A percentile compares a stretch with the other conserved stretches of the same genome.
Conservation (phyloP, 1,284 basidiomycete genomes). For the Microbotryum saponariae region DNA sequence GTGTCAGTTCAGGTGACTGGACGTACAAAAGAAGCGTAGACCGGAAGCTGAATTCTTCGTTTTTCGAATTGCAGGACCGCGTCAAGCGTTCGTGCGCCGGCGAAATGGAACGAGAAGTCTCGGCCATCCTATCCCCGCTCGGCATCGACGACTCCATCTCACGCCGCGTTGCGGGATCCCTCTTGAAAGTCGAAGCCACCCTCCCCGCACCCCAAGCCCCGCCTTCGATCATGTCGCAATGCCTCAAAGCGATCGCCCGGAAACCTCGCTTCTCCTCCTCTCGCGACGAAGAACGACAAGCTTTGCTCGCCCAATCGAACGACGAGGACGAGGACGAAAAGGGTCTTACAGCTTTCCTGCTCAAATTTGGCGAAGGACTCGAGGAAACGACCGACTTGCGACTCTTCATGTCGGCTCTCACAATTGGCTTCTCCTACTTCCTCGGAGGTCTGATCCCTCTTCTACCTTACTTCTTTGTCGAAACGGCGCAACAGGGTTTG, state of each 20-base stretch:
- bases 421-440: slow-evolving; percentile 60
- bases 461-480: slow-evolving; percentile 81
- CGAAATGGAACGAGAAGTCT: slow-evolving; percentile 92
- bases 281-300: slow-evolving; percentile 14
- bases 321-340: slow-evolving; percentile 53
- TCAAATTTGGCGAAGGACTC: slow-evolving; percentile 85
- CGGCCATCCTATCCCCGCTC: slow-evolving; percentile 74
- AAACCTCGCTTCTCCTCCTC: slow-evolving; percentile 25
- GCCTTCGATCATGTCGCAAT: slow-evolving; percentile 25
- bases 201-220: slow-evolving; percentile 21
- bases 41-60: neutral
- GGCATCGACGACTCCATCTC: slow-evolving; percentile 79
- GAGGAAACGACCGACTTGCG: slow-evolving; percentile 70
- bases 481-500: slow-evolving; percentile 44
- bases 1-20: slow-evolving; percentile 6
- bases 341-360: slow-evolving; percentile 78
- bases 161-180: slow-evolving; percentile 64
- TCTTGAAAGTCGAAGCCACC: slow-evolving; percentile 44
- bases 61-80: slow-evolving; percentile 50
- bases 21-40: no score
- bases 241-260: slow-evolving; percentile 30
- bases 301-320: slow-evolving; percentile 12
- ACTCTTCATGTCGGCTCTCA: slow-evolving; percentile 76
- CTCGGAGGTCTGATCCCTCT: slow-evolving; percentile 49
- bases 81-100: slow-evolving; percentile 79